Evolutionary conservation across 2,329 filamentous ascomycete genomes (phyloP).

Genomic region (Chaetomium strumarium): DNA sequence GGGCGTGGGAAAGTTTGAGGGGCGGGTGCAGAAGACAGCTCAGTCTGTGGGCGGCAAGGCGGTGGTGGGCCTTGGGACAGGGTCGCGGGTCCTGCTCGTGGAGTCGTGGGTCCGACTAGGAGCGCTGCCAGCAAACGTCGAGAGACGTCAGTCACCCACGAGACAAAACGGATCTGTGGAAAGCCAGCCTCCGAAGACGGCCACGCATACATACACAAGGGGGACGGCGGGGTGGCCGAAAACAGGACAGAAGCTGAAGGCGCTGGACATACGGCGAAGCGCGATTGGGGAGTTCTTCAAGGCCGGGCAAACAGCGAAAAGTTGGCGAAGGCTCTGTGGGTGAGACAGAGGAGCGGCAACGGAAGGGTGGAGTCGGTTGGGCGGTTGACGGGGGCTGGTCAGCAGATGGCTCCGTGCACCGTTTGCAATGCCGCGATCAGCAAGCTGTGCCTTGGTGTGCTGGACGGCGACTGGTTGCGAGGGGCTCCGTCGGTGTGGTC

Average conservation of each 20-base stretch:
- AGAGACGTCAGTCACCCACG: slow-evolving; percentile 12
- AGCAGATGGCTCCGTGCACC: slow-evolving; percentile 19
- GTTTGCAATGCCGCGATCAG: slow-evolving; percentile 25
- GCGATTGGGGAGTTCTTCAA: not conserved
- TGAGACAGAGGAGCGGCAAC: not conserved
- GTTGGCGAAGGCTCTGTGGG: not conserved
- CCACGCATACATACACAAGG: not conserved
- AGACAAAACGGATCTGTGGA: not conserved
- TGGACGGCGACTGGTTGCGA: slow-evolving; percentile 17
- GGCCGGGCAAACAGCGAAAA: not conserved
- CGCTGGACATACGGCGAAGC: not conserved
- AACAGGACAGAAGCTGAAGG: not conserved
- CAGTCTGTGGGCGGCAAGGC: slow-evolving; percentile 14
- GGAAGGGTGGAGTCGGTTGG: slow-evolving; percentile 1
- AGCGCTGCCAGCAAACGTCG: slow-evolving; percentile 4
- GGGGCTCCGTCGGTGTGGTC: slow-evolving; percentile 15
- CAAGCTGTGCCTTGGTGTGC: slow-evolving; percentile 22
- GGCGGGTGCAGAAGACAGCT: slow-evolving; percentile 14
- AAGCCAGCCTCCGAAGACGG: too few species aligned
- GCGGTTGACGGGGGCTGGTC: slow-evolving; percentile 15
- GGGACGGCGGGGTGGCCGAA: slow-evolving; percentile 2
- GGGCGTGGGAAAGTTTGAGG: slow-evolving; percentile 11
- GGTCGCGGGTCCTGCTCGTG: slow-evolving; percentile 15
- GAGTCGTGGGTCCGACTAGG: slow-evolving; percentile 17
- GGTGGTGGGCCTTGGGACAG: slow-evolving; percentile 7